Percentiles rank a stretch among this genome's conserved stretches.
Evolutionary conservation across 2,329 filamentous ascomycete species (phyloP).

Genomic region (Colletotrichum sp.): DNA sequence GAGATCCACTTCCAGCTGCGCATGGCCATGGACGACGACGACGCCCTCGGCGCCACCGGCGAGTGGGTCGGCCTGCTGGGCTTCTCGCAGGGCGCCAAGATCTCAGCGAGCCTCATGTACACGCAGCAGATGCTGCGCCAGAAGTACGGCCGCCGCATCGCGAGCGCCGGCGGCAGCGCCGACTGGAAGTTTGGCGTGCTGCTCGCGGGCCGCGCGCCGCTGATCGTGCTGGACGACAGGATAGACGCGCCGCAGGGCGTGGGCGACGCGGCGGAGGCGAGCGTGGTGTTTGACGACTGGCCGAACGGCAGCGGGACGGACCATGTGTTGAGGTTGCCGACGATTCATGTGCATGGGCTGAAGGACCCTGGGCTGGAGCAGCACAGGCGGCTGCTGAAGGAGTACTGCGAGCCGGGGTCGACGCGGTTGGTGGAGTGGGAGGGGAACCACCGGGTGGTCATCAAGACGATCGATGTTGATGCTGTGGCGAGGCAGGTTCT

Average conservation of each 20-base stretch:
- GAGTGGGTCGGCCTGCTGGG: conserved; percentile 66
- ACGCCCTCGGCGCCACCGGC: conserved; percentile 54
- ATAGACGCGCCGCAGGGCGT: conserved; percentile 26
- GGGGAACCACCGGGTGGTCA: conserved; percentile 72
- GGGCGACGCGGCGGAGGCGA: conserved; percentile 30
- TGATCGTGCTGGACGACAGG: conserved; percentile 55
- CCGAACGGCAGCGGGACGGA: conserved; percentile 43
- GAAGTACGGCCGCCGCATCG: conserved; percentile 32
- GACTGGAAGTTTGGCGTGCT: conserved; percentile 66
- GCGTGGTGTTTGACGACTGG: conserved; percentile 45
- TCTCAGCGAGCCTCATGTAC: conserved; percentile 64
- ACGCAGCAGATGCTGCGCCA: conserved; percentile 62
- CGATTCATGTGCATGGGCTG: conserved; percentile 72
- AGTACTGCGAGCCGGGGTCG: conserved; percentile 63
- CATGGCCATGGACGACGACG: conserved; percentile 57
- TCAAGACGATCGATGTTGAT: conserved; percentile 71
- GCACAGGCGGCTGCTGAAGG: conserved; percentile 59
- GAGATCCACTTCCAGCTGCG: conserved; percentile 45
- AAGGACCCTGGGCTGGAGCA: conserved; percentile 63
- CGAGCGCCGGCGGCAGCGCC: conserved; percentile 30
- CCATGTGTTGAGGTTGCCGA: conserved; percentile 61
- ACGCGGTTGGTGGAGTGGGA: conserved; percentile 73
- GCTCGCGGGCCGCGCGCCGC: conserved; percentile 65
- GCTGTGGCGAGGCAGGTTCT: conserved; percentile 58
- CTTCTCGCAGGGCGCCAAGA: conserved; percentile 71